These are phyloP conservation scores for Lagenaria siceraria DNA, from an alignment of 306 rosid genomes.

Conservation along the genomic window DNA sequence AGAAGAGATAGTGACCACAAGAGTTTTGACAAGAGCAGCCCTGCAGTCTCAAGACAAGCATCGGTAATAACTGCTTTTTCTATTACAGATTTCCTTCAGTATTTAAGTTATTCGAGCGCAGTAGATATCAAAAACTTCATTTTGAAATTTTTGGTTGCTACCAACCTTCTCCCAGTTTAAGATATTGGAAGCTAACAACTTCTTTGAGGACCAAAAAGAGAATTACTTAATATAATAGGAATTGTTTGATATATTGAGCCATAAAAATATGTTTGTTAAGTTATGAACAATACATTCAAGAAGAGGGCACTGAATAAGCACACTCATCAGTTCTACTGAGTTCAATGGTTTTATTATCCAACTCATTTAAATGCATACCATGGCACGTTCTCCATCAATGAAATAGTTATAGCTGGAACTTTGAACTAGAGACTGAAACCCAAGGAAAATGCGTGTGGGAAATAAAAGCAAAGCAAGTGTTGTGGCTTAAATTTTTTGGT, in stretches of 20 bases:
- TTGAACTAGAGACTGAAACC: neutral
- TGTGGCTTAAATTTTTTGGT: conserved; percentile 15
- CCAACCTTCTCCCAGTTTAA: neutral
- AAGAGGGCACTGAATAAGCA: neutral
- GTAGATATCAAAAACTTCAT: neutral
- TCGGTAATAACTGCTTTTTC: conserved; percentile 30
- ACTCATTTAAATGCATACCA: neutral
- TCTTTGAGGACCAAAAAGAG: too few species aligned
- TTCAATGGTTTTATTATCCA: neutral
- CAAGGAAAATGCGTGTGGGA: neutral
- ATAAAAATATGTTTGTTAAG: neutral
- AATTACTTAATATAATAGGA: neutral
- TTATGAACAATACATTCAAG: neutral
- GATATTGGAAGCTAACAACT: neutral
- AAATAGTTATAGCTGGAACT: neutral
- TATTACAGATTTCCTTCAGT: neutral
- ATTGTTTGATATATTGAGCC: neutral
- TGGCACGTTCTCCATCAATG: neutral
- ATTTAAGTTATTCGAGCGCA: neutral
- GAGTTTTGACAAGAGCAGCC: conserved; percentile 36
- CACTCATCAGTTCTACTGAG: neutral
- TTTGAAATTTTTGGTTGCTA: neutral
- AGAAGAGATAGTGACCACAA: conserved; percentile 61
- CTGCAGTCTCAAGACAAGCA: conserved; percentile 21
- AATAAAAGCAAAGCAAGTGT: neutral